Base-by-base conservation (phyloP, 768 basidiomycete genomes). In the Termitomyces heimii region DNA sequence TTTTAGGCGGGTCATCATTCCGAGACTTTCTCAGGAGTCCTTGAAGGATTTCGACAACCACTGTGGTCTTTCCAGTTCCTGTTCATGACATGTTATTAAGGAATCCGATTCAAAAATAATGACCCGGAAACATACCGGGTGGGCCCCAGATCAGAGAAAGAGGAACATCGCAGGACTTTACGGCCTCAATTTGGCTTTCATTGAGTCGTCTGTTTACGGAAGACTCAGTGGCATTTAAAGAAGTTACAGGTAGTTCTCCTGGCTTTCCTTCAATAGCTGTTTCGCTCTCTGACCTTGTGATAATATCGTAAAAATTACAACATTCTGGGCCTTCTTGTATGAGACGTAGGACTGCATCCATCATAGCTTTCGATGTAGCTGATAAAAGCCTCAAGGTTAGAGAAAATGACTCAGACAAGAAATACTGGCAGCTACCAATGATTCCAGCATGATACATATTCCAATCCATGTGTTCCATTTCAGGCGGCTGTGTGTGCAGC, bases 1-100 rank as follows among this genome's bases (percentile, higher is more conserved):
- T 81, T 62, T 80, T 84, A 9, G 72, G 74, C 43, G 67, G 66
- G 43, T 59, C 63, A 47, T 66, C 63, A 60, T 39, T 47, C n/a
- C 45, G 45, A 52, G 66, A 62, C 58, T 31, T 61, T 63, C 54
- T 68, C 65, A 78, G 59, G 53, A 82, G 66, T 49, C 72, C 73
- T 22, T 72, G 70, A 16, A 87, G 72, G 29, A 86, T 83, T 59
- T 83, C 77, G 3, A 88, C 77, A 5, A 87, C 84, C 0, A 87
- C 85, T 0, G 84, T 86, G 0, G 85, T 87, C 66, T 88, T 88
- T 35, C 86, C 85, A 0, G 86, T 88, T 0, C 86, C 86, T 86
- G 31, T 49, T 34, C 14, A 8, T 9, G 20, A 1, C 32, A 14
- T 3, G 20, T 9, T 14, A 49, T 50, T 5, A 22, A 52, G 8